Base-by-base conservation (phyloP, 2,329 filamentous ascomycete genomes). In the Scytalidium sp. region DNA sequence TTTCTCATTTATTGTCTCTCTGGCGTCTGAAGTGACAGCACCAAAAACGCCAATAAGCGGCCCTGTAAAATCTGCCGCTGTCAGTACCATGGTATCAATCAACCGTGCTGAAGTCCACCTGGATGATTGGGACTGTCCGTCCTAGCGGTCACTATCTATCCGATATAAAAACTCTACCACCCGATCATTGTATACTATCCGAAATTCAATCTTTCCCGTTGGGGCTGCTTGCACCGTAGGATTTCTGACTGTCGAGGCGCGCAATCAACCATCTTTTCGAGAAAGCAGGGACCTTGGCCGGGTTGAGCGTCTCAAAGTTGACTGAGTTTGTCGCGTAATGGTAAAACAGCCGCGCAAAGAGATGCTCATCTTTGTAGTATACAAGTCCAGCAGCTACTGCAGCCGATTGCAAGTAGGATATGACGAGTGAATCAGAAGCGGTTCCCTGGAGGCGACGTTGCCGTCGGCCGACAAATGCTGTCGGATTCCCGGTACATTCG, bases 1-100 rank as follows among this genome's bases (percentile, higher is more conserved):
- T n/a, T n/a, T n/a, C n/a, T n/a, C n/a, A n/a, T n/a, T n/a, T n/a
- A n/a, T n/a, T n/a, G n/a, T n/a, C n/a, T n/a, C n/a, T n/a, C n/a
- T n/a, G n/a, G n/a, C n/a, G n/a, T n/a, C n/a, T n/a, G n/a, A n/a
- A n/a, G n/a, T n/a, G n/a, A 19, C 22, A 23, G 17, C 39, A 21
- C 62, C 62, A 41, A 62, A 68, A 2, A 64, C 40, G 0, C 66
- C 66, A 48, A 69, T 57, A 0, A 68, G 54, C 1, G 67, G 61
- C 0, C 66, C 66, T 2, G 63, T 63, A 49, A 68, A 67, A 51
- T 69, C 66, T 17, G 53, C 57, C 10, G 57, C 61, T 0, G 61
- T 64, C 56, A 68, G 48, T 7, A 67, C 63, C 21, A 63, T 22
- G 9, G 59, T 60, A 46, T 64, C 60, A 20, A 65, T 53, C 1